Evolutionary conservation across 805 yeast species (phyloP), one percentile per base, ranked within the genome.

Genomic region (Crinitomyces ghanaensis): DNA sequence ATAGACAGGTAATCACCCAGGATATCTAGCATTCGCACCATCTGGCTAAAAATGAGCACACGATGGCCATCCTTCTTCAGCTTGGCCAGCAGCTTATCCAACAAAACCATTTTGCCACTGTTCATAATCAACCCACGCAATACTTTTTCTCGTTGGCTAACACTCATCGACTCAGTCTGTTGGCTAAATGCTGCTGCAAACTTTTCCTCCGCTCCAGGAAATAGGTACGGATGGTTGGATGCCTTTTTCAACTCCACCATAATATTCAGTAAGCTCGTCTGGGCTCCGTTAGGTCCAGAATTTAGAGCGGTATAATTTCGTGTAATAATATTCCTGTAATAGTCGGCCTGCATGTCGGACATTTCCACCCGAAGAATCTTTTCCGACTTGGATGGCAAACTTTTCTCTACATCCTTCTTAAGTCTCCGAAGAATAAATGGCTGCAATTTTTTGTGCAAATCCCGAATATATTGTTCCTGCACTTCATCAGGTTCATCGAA

Each of bases 161-260:
- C 14, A 14, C 77, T 77, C 21, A 75, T 76, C 13, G 27, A 25
- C 5, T 28, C 38, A 13, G 13, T 18, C 3, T 17, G 14, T 4
- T n/a, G 14, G 39, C 76, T 76, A 9, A 76, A 35, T 8, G 43
- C 30, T 15, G 42, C 29, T 62, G 39, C 79, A 59, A 21, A 91
- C 37, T 77, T 70, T 19, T 78, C 80, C 57, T 91, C 98, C 2
- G 94, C 97, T 38, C 77, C 79, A 46, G 86, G 95, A 59, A 91
- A 91, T 36, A 91, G 59, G 48, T 91, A 91, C 1, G 99, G 99
- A 53, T 91, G 99, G 50, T 91, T 91, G 0, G 95, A 82, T 0
- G 97, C 97, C 57, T 91, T 91, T 50, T 88, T 91, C 62, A 91
- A 69, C 54, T 91, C 98, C 49, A 84, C 78, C 94, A 91, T 88